Percentiles rank a stretch among this genome's conserved stretches.
phyloP scores from a whole-genome alignment of 2,329 filamentous ascomycete genomes.

The Metarhizium album region DNA sequence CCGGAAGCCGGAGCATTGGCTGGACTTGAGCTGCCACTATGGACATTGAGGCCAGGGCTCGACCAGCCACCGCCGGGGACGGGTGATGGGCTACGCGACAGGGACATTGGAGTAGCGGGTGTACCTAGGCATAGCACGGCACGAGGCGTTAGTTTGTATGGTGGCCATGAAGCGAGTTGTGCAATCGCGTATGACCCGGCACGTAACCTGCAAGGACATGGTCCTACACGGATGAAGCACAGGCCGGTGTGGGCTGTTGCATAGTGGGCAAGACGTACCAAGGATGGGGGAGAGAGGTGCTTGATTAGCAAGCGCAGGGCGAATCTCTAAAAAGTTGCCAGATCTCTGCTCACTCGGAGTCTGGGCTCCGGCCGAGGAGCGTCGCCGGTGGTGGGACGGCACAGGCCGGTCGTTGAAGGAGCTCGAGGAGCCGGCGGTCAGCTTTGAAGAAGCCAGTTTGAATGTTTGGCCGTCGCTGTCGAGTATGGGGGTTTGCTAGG shows the following conservation, averaged over 20 bases:
- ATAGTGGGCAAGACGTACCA: constrained; percentile 37
- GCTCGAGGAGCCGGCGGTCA: constrained; percentile 41
- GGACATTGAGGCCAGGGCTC: constrained; percentile 66
- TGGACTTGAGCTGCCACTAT: constrained; percentile 61
- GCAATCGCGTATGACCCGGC: neutral
- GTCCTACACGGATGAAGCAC: neutral
- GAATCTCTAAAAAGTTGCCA: constrained; percentile 20
- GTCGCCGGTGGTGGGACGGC: constrained; percentile 38
- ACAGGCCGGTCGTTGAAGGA: constrained; percentile 39
- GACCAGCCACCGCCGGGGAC: constrained; percentile 79
- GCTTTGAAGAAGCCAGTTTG: constrained; percentile 42
- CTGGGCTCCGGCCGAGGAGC: constrained; percentile 31
- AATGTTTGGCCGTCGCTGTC: constrained; percentile 12
- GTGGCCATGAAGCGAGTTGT: constrained; percentile 12
- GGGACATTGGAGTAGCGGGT: constrained; percentile 57
- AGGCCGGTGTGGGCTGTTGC: neutral
- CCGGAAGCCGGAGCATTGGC: constrained; percentile 40
- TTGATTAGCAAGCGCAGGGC: constrained; percentile 19
- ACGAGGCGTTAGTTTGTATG: constrained; percentile 4
- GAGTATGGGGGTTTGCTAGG: neutral
- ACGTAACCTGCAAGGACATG: neutral
- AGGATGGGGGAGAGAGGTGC: constrained; percentile 40
- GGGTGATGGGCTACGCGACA: constrained; percentile 82
- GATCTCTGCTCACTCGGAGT: constrained; percentile 21
- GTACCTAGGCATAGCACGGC: constrained; percentile 32